phyloP scores from a whole-genome alignment of 2,329 filamentous ascomycete species.

The Lasiodiplodia hormozganensis region DNA sequence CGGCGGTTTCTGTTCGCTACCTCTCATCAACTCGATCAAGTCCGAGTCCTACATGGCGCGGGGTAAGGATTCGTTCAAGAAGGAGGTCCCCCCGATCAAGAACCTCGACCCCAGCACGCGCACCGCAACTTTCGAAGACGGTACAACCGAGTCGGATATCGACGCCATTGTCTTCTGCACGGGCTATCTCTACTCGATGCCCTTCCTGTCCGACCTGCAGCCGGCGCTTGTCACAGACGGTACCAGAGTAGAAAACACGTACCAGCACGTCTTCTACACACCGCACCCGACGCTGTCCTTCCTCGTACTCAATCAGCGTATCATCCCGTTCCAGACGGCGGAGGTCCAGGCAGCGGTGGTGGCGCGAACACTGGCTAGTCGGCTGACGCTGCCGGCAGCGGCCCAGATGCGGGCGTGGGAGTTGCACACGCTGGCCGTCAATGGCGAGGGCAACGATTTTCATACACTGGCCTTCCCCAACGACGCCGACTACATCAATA shows the following conservation, averaged over 20 bases:
- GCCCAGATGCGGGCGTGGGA: slow-evolving; percentile 76
- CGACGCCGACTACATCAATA: slow-evolving; percentile 75
- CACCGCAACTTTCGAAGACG: slow-evolving; percentile 71
- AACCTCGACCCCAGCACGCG: slow-evolving; percentile 62
- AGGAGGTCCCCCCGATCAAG: slow-evolving; percentile 61
- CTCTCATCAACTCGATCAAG: slow-evolving; percentile 70
- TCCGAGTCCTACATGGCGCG: slow-evolving; percentile 56
- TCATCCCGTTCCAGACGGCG: slow-evolving; percentile 85
- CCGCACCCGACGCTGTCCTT: slow-evolving; percentile 80
- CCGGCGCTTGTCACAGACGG: slow-evolving; percentile 72
- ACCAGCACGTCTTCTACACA: slow-evolving; percentile 80
- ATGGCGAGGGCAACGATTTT: slow-evolving; percentile 58
- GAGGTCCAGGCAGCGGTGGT: slow-evolving; percentile 82
- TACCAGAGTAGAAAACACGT: slow-evolving; percentile 72
- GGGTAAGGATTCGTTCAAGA: slow-evolving; percentile 56
- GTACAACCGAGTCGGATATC: slow-evolving; percentile 68
- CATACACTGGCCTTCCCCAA: slow-evolving; percentile 64
- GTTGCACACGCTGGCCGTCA: slow-evolving; percentile 45
- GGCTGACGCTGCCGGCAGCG: slow-evolving; percentile 67
- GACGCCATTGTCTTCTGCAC: slow-evolving; percentile 87
- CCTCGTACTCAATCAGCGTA: slow-evolving; percentile 75
- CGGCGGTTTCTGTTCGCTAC: slow-evolving; percentile 62
- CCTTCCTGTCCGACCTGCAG: slow-evolving; percentile 63
- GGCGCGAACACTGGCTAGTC: slow-evolving; percentile 77
- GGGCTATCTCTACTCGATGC: slow-evolving; percentile 85